Evolutionary conservation across 2,329 filamentous ascomycete genomes (phyloP).

Genomic region (Helicocarpus griseus): DNA sequence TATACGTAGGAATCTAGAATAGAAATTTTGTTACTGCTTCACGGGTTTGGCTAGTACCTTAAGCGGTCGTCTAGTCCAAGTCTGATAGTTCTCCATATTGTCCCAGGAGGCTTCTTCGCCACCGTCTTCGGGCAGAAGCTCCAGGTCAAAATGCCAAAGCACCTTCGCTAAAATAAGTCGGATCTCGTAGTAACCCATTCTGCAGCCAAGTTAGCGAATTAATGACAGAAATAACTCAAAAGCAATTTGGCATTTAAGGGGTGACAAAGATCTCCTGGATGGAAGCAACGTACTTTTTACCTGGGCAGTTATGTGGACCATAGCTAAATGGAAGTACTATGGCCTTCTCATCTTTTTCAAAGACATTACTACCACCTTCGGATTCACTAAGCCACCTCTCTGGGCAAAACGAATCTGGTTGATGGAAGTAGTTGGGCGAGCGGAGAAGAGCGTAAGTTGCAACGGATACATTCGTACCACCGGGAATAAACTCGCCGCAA

Average conservation of each 20-base stretch:
- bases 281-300: slow-evolving; percentile 24
- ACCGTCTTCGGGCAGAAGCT: slow-evolving; percentile 6
- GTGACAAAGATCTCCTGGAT: not conserved
- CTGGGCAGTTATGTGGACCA: slow-evolving; percentile 28
- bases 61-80: slow-evolving; percentile 4
- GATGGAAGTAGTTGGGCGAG: slow-evolving; percentile 19
- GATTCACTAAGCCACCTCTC: slow-evolving; percentile 29
- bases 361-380: slow-evolving; percentile 17
- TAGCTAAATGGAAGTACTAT: slow-evolving; percentile 22
- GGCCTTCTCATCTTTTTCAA: slow-evolving; percentile 20
- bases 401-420: slow-evolving; percentile 19
- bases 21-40: not conserved
- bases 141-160: slow-evolving; percentile 10
- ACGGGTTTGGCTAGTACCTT: slow-evolving; percentile 5
- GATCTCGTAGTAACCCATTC: slow-evolving; percentile 9
- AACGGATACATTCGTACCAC: slow-evolving; percentile 14
- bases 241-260: not conserved
- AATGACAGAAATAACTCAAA: not conserved
- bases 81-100: slow-evolving; percentile 8
- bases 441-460: slow-evolving; percentile 24
- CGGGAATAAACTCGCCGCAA: slow-evolving; percentile 18
- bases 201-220: not conserved
- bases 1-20: not conserved
- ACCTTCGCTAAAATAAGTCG: slow-evolving; percentile 7
- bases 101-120: slow-evolving; percentile 6